Evolutionary conservation across 306 rosid species (phyloP).

Genomic region (Purshia tridentata): DNA sequence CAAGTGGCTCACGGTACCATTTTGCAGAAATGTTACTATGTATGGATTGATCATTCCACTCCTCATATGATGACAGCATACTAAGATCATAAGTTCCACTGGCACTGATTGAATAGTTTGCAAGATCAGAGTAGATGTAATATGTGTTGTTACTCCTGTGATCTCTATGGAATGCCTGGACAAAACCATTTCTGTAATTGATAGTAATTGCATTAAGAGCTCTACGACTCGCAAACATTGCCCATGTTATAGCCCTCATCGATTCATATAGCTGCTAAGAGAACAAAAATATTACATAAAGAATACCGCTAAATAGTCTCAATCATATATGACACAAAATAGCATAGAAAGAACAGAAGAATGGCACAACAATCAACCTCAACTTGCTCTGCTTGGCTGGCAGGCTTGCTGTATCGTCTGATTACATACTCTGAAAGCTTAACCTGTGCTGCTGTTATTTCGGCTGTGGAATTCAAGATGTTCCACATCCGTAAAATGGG

Average conservation of each 20-base stretch:
- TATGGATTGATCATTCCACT: conserved; percentile 62
- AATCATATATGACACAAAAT: not conserved
- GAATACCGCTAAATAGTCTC: not conserved
- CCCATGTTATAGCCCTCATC: conserved; percentile 89
- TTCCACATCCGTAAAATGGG: conserved; percentile 95
- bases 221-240: conserved; percentile 76
- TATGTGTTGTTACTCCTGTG: conserved; percentile 79
- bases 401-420: conserved; percentile 67
- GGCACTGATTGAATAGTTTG: conserved; percentile 78
- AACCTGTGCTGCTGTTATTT: conserved; percentile 89
- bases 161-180: conserved; percentile 94
- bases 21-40: conserved; percentile 76
- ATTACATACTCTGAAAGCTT: conserved; percentile 79
- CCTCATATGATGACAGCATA: conserved; percentile 45
- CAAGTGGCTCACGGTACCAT: conserved; percentile 94
- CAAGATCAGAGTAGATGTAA: conserved; percentile 84
- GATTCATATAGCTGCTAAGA: conserved; percentile 86
- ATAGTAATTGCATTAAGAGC: conserved; percentile 94
- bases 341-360: conserved; percentile 11
- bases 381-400: conserved; percentile 86
- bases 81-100: conserved; percentile 29
- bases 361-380: conserved; percentile 54
- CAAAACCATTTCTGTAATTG: conserved; percentile 88
- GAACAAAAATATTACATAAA: conserved; percentile 24
- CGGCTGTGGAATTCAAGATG: conserved; percentile 87